A percentile compares a stretch with the other conserved stretches of the same genome.
phyloP scores from a whole-genome alignment of 257 asterid species.

The Solanum microdontum region DNA sequence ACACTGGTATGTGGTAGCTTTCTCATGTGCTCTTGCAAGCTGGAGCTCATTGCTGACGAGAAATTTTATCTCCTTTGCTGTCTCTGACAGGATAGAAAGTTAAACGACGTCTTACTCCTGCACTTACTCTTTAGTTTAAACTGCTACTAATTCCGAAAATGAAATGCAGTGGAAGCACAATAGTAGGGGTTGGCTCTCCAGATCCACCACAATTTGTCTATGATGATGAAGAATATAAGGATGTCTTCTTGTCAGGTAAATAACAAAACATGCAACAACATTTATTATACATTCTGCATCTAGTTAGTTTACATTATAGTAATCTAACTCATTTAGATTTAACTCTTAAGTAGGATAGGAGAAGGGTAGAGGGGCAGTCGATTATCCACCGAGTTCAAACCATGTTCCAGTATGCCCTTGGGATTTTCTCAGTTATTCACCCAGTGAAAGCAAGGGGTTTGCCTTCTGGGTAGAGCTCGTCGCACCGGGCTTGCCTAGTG shows the following conservation, averaged over 20 bases:
- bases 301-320: neutral
- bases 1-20: too few species aligned
- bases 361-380: neutral
- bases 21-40: too few species aligned
- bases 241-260: conserved; percentile 79
- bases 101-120: neutral
- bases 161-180: conserved; percentile 79
- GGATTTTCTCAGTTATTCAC: neutral
- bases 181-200: conserved; percentile 91
- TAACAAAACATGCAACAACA: neutral
- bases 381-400: neutral
- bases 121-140: too few species aligned
- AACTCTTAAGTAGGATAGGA: neutral
- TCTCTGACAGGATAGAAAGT: neutral
- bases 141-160: neutral
- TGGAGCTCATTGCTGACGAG: neutral
- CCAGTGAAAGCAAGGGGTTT: too few species aligned
- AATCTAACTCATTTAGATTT: neutral
- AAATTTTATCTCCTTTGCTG: neutral
- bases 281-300: neutral
- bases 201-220: conserved; percentile 82
- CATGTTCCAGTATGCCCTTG: neutral
- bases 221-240: conserved; percentile 78
- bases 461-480: too few species aligned
- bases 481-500: too few species aligned